Conservation (phyloP, 2,329 filamentous ascomycete genomes). For the Gremmenia infestans region DNA sequence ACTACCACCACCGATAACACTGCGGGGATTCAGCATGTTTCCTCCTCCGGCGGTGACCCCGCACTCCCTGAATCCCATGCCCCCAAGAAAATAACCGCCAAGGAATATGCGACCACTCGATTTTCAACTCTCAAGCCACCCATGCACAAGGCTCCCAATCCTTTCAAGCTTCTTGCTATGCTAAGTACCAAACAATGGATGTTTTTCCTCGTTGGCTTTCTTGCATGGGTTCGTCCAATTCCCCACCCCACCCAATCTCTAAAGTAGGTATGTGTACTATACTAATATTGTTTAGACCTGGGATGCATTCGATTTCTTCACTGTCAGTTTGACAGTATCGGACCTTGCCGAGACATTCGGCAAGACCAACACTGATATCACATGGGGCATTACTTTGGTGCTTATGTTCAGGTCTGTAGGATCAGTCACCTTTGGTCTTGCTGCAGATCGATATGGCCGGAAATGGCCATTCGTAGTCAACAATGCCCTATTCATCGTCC, state of each 20-base stretch:
- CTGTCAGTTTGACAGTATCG: constrained; percentile 70
- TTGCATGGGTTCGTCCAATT: constrained; percentile 51
- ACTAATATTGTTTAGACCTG: constrained; percentile 43
- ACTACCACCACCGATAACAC: not conserved
- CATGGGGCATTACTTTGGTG: constrained; percentile 70
- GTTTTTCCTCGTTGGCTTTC: constrained; percentile 69
- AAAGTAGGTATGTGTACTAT: not conserved
- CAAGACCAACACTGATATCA: constrained; percentile 62
- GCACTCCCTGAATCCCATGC: constrained; percentile 19
- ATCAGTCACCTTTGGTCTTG: constrained; percentile 69
- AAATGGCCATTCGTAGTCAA: constrained; percentile 79
- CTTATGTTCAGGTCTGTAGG: constrained; percentile 71
- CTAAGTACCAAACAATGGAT: constrained; percentile 64
- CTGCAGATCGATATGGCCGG: constrained; percentile 73
- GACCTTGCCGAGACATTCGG: constrained; percentile 59
- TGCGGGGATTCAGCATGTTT: not conserved
- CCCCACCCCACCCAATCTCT: not conserved
- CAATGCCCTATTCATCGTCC: constrained; percentile 64
- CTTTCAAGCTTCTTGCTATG: constrained; percentile 61
- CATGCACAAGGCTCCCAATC: constrained; percentile 61
- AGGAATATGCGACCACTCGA: constrained; percentile 45
- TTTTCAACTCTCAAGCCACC: constrained; percentile 52
- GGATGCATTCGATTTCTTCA: constrained; percentile 81
- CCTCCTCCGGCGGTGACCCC: constrained; percentile 3
- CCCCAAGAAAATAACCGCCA: constrained; percentile 18